Conservation (phyloP, 768 basidiomycete genomes). For the Rhodocollybia butyracea region DNA sequence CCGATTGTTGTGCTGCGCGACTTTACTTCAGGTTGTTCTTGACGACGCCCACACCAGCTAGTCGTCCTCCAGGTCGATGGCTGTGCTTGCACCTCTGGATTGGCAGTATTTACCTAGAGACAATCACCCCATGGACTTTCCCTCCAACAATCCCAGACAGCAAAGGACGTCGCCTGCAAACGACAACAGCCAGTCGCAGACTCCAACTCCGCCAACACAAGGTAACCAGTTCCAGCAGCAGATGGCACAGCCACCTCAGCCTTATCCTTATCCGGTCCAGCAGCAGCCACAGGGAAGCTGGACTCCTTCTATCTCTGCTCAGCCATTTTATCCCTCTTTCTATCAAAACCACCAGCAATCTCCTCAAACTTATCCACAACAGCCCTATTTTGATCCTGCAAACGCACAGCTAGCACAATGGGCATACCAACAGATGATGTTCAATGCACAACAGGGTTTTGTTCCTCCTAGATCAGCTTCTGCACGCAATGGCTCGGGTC, state of each 20-base stretch:
- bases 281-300: conserved; percentile 69
- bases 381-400: conserved; percentile 67
- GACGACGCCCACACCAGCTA: conserved; percentile 6
- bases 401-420: conserved; percentile 80
- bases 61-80: conserved; percentile 49
- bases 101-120: conserved; percentile 67
- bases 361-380: conserved; percentile 49
- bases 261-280: conserved; percentile 69
- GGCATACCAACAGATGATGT: conserved; percentile 93
- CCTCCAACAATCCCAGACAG: conserved; percentile 41
- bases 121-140: conserved; percentile 53
- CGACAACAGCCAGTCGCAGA: conserved; percentile 37
- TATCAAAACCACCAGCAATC: conserved; percentile 65
- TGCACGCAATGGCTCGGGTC: conserved; percentile 40
- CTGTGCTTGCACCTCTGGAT: conserved; percentile 75
- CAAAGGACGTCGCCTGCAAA: conserved; percentile 62
- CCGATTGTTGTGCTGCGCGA: neutral
- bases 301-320: conserved; percentile 63
- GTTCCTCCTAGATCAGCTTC: conserved; percentile 29
- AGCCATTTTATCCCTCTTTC: conserved; percentile 76
- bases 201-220: conserved; percentile 23
- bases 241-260: conserved; percentile 28
- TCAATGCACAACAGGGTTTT: conserved; percentile 59
- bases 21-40: conserved; percentile 3
- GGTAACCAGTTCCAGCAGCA: conserved; percentile 11